Evolutionary conservation across 2,329 filamentous ascomycete species (phyloP), one percentile per base, ranked within the genome.

Genomic region (Chrysoporthe austroafricana): DNA sequence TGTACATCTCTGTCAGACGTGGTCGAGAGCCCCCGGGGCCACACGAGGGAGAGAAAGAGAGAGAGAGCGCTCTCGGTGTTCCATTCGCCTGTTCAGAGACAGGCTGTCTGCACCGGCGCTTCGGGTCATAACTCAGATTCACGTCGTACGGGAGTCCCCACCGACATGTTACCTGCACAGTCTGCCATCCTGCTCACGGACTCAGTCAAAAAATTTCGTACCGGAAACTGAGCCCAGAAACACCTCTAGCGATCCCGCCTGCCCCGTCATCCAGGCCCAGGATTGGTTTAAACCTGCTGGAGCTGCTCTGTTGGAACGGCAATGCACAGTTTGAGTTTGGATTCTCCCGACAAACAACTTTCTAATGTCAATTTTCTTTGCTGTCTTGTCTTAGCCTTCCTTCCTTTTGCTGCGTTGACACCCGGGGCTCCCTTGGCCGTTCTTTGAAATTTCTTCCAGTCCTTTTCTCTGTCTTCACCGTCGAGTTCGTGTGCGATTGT

Each of bases 221-320:
- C 62, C 65, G 65, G 66, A 65, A 63, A 52, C 57, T 60, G 57
- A 68, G 62, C 68, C 67, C 62, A 54, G 42, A 64, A 69, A 64
- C 67, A 62, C 61, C 65, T 64, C 63, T 62, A 67, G 62, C 68
- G 65, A 69, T 69, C 68, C 64, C 68, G 68, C 68, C 60, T 60
- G 65, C 58, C 52, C 65, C 67, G 62, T 44, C 68, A n/a, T 54
- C 52, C 62, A 64, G 64, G 64, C 67, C 67, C 52, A 62, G 69
- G 69, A 70, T 70, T 70, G 69, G 69, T 59, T 54, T 44, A 62
- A 57, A 62, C 58, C 64, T 50, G 58, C 69, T 66, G 66, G 66
- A 64, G 69, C 69, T 70, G 66, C 64, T 60, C 66, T 69, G 69
- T 70, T 70, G 69, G 66, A 64, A 66, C 61, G 69, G 69, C 69